phyloP scores from a whole-genome alignment of 768 basidiomycete genomes.

The Auricularia sp. region DNA sequence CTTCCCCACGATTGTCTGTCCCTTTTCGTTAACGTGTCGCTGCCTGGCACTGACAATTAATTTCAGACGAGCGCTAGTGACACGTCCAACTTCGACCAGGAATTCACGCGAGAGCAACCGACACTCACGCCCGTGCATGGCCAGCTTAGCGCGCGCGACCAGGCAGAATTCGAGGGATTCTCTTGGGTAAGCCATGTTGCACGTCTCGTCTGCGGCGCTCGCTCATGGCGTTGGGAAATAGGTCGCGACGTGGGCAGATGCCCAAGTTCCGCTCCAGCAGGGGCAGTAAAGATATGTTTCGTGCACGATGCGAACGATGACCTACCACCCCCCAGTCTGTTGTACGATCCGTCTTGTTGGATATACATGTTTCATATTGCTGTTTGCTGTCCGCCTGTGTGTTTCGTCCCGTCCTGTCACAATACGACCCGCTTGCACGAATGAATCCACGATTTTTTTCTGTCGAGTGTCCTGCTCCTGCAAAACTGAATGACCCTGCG shows the following conservation, averaged over 20 bases:
- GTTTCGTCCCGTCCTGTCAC: no score
- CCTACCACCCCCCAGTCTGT: no score
- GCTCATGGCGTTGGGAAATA: neutral
- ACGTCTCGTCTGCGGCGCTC: neutral
- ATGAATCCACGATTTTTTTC: no score
- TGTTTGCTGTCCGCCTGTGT: no score
- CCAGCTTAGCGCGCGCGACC: slow-evolving; percentile 79
- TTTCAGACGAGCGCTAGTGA: slow-evolving; percentile 71
- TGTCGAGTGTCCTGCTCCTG: no score
- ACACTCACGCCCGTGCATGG: slow-evolving; percentile 96
- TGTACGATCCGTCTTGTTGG: no score
- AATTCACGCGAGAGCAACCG: slow-evolving; percentile 94
- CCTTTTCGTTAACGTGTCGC: neutral
- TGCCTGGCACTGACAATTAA: slow-evolving; percentile 8
- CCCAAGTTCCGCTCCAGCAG: neutral
- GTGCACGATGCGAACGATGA: no score
- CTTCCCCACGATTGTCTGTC: slow-evolving; percentile 85
- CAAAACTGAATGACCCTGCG: no score
- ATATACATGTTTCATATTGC: no score
- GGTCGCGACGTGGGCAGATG: slow-evolving; percentile 7
- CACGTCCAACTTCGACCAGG: slow-evolving; percentile 41
- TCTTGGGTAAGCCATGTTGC: slow-evolving; percentile 57
- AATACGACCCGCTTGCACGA: no score
- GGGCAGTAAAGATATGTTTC: neutral
- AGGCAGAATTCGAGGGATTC: slow-evolving; percentile 94